Percentiles rank a stretch among this genome's conserved stretches.
These are phyloP conservation scores for Sporothrix protearum DNA, from an alignment of 2,329 filamentous ascomycete species.

Conservation along the genomic window DNA sequence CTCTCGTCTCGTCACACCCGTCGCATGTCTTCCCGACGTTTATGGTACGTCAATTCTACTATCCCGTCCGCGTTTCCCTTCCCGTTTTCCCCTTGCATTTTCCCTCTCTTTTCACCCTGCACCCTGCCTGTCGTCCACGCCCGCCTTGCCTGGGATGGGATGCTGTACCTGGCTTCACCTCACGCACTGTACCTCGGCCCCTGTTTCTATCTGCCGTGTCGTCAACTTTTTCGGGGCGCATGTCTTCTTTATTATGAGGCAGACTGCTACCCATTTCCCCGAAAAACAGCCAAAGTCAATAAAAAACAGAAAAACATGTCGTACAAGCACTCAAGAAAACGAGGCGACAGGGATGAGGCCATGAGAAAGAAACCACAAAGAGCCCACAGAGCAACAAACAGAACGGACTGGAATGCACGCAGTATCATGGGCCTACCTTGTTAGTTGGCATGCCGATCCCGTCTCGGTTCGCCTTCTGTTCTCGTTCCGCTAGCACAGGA, in stretches of 20 bases:
- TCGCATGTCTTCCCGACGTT: slow-evolving; percentile 16
- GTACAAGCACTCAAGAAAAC: not conserved
- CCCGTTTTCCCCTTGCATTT: not conserved
- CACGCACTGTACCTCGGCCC: not conserved
- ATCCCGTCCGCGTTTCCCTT: not conserved
- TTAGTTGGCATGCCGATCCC: slow-evolving; percentile 11
- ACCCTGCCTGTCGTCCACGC: not conserved
- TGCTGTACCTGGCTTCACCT: not conserved
- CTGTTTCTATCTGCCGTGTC: not conserved
- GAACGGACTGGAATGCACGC: slow-evolving; percentile 9
- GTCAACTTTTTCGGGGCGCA: not conserved
- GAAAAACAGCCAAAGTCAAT: not conserved
- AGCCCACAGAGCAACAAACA: not conserved
- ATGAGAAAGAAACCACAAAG: not conserved
- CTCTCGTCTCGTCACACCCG: slow-evolving; percentile 2
- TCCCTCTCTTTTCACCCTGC: not conserved
- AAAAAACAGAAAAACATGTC: not conserved
- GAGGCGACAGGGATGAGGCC: slow-evolving; percentile 17
- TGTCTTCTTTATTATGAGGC: not conserved
- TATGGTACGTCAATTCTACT: slow-evolving; percentile 8
- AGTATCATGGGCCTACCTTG: slow-evolving; percentile 6
- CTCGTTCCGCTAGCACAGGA: not conserved
- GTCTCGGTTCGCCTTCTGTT: not conserved
- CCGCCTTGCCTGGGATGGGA: not conserved
- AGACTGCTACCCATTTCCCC: slow-evolving; percentile 8